Evolutionary conservation across 2,329 filamentous ascomycete species (phyloP), one percentile per base, ranked within the genome.

Genomic region (Ophiostoma tasmaniense): DNA sequence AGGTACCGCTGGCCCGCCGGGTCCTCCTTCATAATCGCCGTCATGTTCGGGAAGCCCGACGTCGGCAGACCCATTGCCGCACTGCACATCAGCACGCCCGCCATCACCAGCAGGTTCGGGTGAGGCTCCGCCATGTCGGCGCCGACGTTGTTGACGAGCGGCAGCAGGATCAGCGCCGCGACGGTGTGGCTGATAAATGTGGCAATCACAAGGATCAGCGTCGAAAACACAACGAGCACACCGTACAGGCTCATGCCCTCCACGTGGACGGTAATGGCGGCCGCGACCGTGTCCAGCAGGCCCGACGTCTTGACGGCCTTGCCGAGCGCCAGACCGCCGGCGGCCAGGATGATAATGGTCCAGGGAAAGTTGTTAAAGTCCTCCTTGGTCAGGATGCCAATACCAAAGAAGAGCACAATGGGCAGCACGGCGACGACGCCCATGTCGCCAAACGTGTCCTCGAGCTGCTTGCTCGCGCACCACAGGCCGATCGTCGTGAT

Each of bases 291-390:
- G 77, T 96, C 91, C 39, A 99, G 83, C 13, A 99, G 84, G 1
- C 95, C 95, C 0, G 94, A 98, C 0, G 92, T 95, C 72, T 93
- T 94, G 70, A 99, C 95, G 0, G 94, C 91, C 78, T 96, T 97
- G 69, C 95, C 95, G 0, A 99, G 87, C 1, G 93, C 93, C 42
- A 99, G 81, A 8, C 95, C 95, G 64, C 95, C 95, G 0, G 95
- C 94, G 0, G 95, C 95, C 25, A 99, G 89, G 75, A 99, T 98
- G 79, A 99, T 97, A 79, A 99, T 99, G 25, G 96, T 99, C 95
- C 95, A 99, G 52, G 97, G 90, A 79, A 99, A 99, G 79, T 99
- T 99, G 83, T 99, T 99, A 78, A 99, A 99, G 80, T 99, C 95
- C 79, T 98, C 95, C 80, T 98, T 99, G 66, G 93, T 98, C 39